Conservation (phyloP, 768 basidiomycete species). For the Rhizopogon vesiculosus region DNA sequence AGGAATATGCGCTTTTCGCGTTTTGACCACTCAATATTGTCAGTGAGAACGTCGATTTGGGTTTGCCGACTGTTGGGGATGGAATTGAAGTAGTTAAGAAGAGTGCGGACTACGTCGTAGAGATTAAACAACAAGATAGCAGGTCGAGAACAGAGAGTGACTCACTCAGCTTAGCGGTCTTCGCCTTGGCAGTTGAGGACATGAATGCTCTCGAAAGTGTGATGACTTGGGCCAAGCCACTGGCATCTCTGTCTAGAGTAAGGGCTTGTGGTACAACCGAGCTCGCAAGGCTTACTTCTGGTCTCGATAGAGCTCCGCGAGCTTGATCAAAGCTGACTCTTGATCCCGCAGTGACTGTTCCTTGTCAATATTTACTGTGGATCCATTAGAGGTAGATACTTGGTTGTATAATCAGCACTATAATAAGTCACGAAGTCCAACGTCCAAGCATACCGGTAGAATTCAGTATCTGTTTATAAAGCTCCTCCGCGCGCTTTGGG, state of each 20-base stretch:
- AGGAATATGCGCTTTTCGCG: slow-evolving; percentile 92
- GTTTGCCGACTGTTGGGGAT: slow-evolving; percentile 71
- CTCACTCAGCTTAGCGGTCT: slow-evolving; percentile 91
- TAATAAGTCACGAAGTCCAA: neutral
- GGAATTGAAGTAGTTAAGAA: slow-evolving; percentile 82
- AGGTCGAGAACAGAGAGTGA: neutral
- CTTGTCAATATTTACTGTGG: slow-evolving; percentile 33
- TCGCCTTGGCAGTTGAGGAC: slow-evolving; percentile 94
- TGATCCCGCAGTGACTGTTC: slow-evolving; percentile 71
- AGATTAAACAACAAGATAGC: neutral
- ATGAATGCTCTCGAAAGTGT: slow-evolving; percentile 81
- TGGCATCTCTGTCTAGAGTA: slow-evolving; percentile 57
- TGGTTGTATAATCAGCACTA: neutral
- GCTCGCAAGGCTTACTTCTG: slow-evolving; percentile 53
- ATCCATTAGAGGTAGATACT: slow-evolving; percentile 31
- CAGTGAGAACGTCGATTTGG: slow-evolving; percentile 82
- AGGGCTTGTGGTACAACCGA: neutral
- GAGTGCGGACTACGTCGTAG: slow-evolving; percentile 67
- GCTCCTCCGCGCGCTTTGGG: slow-evolving; percentile 58
- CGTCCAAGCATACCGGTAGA: slow-evolving; percentile 26
- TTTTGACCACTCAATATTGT: slow-evolving; percentile 92
- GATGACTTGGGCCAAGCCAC: slow-evolving; percentile 83
- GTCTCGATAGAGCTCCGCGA: slow-evolving; percentile 85
- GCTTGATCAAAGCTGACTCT: slow-evolving; percentile 78
- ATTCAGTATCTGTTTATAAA: slow-evolving; percentile 70